Evolutionary conservation across 2,329 filamentous ascomycete species (phyloP), one percentile per base, ranked within the genome.

Genomic region (Fusarium ambrosium): DNA sequence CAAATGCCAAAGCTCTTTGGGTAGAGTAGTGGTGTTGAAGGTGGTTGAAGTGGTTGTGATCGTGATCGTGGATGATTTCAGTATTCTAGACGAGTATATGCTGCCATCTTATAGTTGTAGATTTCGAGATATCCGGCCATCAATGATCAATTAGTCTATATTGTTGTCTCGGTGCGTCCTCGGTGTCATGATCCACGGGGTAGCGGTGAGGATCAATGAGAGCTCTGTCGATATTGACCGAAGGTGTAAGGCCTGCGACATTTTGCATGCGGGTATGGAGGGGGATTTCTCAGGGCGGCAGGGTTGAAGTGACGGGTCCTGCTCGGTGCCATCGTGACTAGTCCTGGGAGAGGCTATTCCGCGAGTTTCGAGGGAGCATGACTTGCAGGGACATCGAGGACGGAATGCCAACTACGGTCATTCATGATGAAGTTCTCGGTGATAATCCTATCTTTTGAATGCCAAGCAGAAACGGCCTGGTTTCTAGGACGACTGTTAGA

Each of bases 121-220:
- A 37, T n/a, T 20, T 71, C 36, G 8, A 27, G 9, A 45, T 56
- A n/a, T 24, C 62, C 14, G 14, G 20, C 6, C 24, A 55, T 48
- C 27, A 24, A 39, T 53, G 14, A 41, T 13, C 18, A 36, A 32
- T 41, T 29, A 20, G n/a, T 51, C 11, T 18, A 62, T 36, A 14
- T 18, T 62, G 8, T 24, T 74, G 69, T 72, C 69, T 72, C 66
- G 69, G 71, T 41, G 64, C n/a, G 39, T 71, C 58, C 64, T 73
- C 68, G 64, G 70, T 16, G 51, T 14, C 64, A 64, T 68, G 48
- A 18, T 24, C 29, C 41, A 41, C 20, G 37, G 53, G 32, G 24
- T 24, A 34, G 51, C 11, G 11, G 27, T 36, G 29, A 34, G n/a
- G 34, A 39, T 45, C 48, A 20, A 43, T 41, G 22, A 24, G 41